Evolutionary conservation across 176 grass and related monocot genomes (phyloP), one percentile per base, ranked within the genome.

Genomic region (Bothriochloa decipiens): DNA sequence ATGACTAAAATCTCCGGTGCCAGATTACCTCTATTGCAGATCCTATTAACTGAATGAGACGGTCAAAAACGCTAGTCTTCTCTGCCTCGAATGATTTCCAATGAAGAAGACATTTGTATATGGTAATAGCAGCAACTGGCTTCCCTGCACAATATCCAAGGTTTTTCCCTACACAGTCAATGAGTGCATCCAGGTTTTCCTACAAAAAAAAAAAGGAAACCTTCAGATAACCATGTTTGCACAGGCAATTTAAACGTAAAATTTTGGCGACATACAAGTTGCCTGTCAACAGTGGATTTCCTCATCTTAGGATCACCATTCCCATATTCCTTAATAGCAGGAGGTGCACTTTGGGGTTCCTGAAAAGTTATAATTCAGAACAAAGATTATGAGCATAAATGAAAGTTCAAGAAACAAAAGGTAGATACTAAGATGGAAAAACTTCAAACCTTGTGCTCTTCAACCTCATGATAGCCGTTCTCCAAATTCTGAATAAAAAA

Each of bases 81-180:
- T 99, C 96, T 40, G 96, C 93, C 85, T 99, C 96, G 55, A 99
- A 99, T 70, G 93, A 99, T 85, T 99, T 99, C 96, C 96, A 99
- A 65, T 96, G 88, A 74, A 99, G 89, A 58, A 99, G 96, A 53
- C 96, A 99, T 87, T 89, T 99, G 87, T 99, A 99, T 83, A 96
- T 99, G 36, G 91, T 96, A 81, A 93, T 84, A 46, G 91, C 93
- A 81, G 96, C 96, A 75, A 96, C 91, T 81, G 96, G 96, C 83
- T 98, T 98, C 77, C 87, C 96, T 37, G 85, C 84, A 52, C 93
- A 87, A 76, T 91, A 98, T 78, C 96, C 96, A 88, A 95, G 85
- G 81, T 95, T 90, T 90, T 91, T 92, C 28, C 68, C 40, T 27
- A 95, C 86, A 90, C 92, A 93, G 27, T 84, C 91, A 70, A 98